Evolutionary conservation across 2,329 filamentous ascomycete species (phyloP), one percentile per base, ranked within the genome.

Genomic region (Podosphaera fusca): DNA sequence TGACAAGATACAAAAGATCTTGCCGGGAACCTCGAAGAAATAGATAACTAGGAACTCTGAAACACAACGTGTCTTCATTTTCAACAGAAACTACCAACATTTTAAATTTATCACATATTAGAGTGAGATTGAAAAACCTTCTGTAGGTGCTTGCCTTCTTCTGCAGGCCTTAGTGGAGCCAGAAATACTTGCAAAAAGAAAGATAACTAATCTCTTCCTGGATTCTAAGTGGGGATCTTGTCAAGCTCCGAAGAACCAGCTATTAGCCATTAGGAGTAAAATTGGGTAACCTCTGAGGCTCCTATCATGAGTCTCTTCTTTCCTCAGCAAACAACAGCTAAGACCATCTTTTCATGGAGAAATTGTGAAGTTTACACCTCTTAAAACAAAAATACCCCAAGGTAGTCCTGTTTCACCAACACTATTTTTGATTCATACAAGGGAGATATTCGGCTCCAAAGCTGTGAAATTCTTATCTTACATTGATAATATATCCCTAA

Each of bases 401-500:
- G 46, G 46, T 9, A 49, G 46, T 30, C 21, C 46, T n/a, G 21
- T 49, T 29, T 53, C 21, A 34, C 34, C 12, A 12, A 53, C 35
- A 10, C 9, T 53, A n/a, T 35, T 53, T 31, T 2, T 33, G 8
- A 53, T 35, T 2, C 12, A 31, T 34, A 34, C 3, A 14, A 10
- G 51, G 31, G 51, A 53, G 2, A 9, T 49, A n/a, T 9, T 3
- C 2, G 33, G 21, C 10, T n/a, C 12, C 10, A 3, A 49, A 9
- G 12, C 46, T 9, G 7, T 29, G 1, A 38, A 42, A n/a, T n/a
- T 42, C 4, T n/a, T 55, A 38, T 55, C n/a, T 30, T 55, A 55
- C 29, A 42, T 55, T 42, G 53, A 55, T 42, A 36, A 55, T 55
- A 55, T 55, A n/a, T 38, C 53, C 14, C 53, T 55, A 2, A 55